These are phyloP conservation scores for Xylaria bambusicola DNA, from an alignment of 495 filamentous ascomycete species.

Conservation along the genomic window DNA sequence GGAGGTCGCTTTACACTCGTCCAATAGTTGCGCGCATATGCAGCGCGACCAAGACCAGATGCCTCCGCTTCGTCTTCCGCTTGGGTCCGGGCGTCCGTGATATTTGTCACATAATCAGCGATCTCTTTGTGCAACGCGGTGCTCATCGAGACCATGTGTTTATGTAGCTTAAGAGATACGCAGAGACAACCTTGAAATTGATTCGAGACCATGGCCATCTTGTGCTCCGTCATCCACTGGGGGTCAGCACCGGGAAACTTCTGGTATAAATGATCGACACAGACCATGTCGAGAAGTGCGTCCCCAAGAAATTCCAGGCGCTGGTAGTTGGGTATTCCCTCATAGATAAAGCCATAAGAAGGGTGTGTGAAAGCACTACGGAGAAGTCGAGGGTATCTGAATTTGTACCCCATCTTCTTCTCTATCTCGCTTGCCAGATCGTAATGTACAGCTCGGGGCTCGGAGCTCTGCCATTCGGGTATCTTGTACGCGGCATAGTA, in stretches of 20 bases:
- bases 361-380: slow-evolving; percentile 88
- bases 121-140: slow-evolving; percentile 63
- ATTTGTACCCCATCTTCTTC: slow-evolving; percentile 72
- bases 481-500: slow-evolving; percentile 71
- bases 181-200: slow-evolving; percentile 85
- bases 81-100: slow-evolving; percentile 55
- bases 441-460: slow-evolving; percentile 60
- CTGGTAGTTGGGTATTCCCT: slow-evolving; percentile 85
- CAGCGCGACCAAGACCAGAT: slow-evolving; percentile 33
- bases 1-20: slow-evolving; percentile 67
- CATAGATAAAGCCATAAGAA: slow-evolving; percentile 68
- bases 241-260: slow-evolving; percentile 78
- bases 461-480: slow-evolving; percentile 68
- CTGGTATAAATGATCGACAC: slow-evolving; percentile 77
- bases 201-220: slow-evolving; percentile 99
- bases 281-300: slow-evolving; percentile 84
- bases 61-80: slow-evolving; percentile 45
- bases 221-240: slow-evolving; percentile 98
- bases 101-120: slow-evolving; percentile 66
- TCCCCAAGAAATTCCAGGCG: slow-evolving; percentile 94
- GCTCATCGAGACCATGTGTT: slow-evolving; percentile 66
- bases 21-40: slow-evolving; percentile 80
- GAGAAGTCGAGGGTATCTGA: slow-evolving; percentile 74
- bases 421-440: slow-evolving; percentile 69
- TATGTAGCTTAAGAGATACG: slow-evolving; percentile 75